Conservation (phyloP, 495 filamentous ascomycete genomes). For the Penicillium macrosclerotiorum region DNA sequence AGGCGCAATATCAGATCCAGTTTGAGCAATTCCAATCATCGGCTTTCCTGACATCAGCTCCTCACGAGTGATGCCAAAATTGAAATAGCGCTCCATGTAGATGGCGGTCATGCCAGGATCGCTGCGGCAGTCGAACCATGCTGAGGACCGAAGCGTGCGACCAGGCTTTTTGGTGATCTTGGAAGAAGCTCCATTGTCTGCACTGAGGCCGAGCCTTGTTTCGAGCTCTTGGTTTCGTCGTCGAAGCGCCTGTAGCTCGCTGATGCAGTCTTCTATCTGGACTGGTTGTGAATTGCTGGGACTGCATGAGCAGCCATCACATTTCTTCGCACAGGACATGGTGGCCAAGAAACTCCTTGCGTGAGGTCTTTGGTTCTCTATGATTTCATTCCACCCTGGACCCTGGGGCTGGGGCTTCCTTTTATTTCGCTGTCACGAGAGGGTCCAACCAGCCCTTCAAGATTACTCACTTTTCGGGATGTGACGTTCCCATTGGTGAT, state of each 20-base stretch:
- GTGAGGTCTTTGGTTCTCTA: not conserved
- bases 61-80: constrained; percentile 53
- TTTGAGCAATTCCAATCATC: constrained; percentile 58
- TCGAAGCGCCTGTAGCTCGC: constrained; percentile 21
- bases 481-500: constrained; percentile 5
- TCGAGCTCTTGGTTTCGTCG: constrained; percentile 28
- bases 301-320: constrained; percentile 40
- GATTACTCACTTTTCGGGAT: constrained; percentile 4
- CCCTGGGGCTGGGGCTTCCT: not conserved
- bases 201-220: constrained; percentile 16
- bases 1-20: constrained; percentile 52
- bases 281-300: constrained; percentile 13
- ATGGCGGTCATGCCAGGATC: constrained; percentile 51
- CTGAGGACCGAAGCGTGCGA: constrained; percentile 42
- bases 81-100: constrained; percentile 56
- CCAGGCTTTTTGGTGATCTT: constrained; percentile 17
- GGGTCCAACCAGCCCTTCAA: constrained; percentile 4
- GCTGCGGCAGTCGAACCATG: constrained; percentile 46
- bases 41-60: constrained; percentile 54
- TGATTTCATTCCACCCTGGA: not conserved
- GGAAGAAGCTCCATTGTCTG: not conserved
- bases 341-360: not conserved
- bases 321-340: constrained; percentile 37
- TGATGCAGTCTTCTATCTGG: constrained; percentile 25
- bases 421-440: not conserved